Percentiles rank a stretch among this genome's conserved stretches.
Evolutionary conservation across 139 green algal species (phyloP).

Genomic region (Micromonas pusilla): DNA sequence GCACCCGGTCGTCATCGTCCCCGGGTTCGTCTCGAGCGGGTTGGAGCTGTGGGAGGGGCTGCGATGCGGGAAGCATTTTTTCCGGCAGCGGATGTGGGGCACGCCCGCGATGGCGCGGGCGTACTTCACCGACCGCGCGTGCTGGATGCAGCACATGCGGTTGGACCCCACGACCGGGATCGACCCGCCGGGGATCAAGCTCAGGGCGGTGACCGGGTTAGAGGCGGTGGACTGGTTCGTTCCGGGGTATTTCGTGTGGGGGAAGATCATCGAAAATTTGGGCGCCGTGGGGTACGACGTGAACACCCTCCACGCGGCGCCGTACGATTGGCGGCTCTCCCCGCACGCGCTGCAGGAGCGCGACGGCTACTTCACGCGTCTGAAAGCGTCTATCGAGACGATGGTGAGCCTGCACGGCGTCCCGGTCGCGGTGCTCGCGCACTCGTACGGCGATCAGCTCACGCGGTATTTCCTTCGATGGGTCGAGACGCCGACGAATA

Average conservation of each 20-base stretch:
- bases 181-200: conserved; percentile 54
- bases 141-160: conserved; percentile 50
- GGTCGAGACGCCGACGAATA: conserved; percentile 1
- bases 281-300: conserved; percentile 49
- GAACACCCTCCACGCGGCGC: conserved; percentile 12
- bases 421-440: conserved; percentile 6
- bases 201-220: conserved; percentile 50
- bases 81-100: conserved; percentile 60
- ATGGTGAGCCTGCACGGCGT: not conserved
- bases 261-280: conserved; percentile 58
- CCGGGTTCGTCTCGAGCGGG: conserved; percentile 60
- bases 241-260: conserved; percentile 57
- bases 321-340: conserved; percentile 27
- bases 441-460: conserved; percentile 22
- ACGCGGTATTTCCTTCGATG: conserved; percentile 24
- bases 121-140: conserved; percentile 39
- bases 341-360: conserved; percentile 5
- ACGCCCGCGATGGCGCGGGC: conserved; percentile 52
- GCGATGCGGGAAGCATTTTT: conserved; percentile 17
- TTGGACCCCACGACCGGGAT: conserved; percentile 42
- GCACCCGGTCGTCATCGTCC: conserved; percentile 52
- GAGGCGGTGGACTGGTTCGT: conserved; percentile 67
- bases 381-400: conserved; percentile 21
- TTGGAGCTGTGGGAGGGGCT: conserved; percentile 63
- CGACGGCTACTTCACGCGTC: conserved; percentile 22